Conservation (phyloP, 2,329 filamentous ascomycete genomes). For the Macrophomina pseudophaseolina region DNA sequence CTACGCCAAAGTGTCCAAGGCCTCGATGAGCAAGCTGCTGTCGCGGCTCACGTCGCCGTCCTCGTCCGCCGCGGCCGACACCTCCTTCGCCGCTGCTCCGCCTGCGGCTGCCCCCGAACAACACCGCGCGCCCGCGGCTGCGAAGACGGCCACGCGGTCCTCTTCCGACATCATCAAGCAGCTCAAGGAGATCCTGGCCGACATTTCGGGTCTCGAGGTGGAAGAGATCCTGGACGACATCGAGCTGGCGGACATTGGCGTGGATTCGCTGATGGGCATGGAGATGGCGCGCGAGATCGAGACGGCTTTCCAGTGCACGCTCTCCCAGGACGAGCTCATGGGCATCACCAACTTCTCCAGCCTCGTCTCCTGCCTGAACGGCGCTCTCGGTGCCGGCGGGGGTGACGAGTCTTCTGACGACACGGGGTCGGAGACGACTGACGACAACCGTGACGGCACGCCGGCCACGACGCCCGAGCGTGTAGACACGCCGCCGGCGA, state of each 20-base stretch:
- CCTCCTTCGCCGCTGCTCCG: background rate
- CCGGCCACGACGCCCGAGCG: background rate
- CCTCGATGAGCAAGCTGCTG: background rate
- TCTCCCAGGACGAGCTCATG: background rate
- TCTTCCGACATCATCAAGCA: background rate
- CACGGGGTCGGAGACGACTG: background rate
- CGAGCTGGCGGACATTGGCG: background rate
- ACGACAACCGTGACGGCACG: background rate
- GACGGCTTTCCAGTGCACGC: background rate
- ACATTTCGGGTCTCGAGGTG: background rate
- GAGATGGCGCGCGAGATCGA: background rate
- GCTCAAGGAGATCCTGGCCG: background rate
- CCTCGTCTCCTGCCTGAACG: background rate
- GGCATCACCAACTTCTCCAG: background rate
- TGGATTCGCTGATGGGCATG: slow-evolving; percentile 9
- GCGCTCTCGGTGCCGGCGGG: background rate
- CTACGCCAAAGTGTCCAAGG: background rate
- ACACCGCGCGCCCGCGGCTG: too few relatives aligned
- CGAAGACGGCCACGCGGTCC: background rate
- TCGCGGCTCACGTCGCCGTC: background rate
- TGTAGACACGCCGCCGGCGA: too few relatives aligned
- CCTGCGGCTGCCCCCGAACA: background rate
- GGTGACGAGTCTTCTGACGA: background rate
- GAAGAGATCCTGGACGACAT: background rate
- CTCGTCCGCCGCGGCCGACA: background rate